Conservation (phyloP, 2,329 filamentous ascomycete genomes). For the Didymellaceae sp. region DNA sequence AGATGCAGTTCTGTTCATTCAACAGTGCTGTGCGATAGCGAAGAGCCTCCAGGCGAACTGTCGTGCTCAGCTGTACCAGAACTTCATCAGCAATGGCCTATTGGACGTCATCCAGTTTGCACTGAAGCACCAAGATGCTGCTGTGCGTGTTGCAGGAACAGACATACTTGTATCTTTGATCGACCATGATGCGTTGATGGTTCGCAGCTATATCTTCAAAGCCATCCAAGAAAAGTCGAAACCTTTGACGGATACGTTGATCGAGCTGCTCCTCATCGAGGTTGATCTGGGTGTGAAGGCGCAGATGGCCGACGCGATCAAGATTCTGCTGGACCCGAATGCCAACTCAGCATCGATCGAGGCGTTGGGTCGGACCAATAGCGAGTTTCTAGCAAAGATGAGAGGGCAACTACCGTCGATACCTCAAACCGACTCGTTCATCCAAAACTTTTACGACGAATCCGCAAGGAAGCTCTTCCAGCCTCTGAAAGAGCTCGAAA, state of each 20-base stretch:
- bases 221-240: constrained; percentile 86
- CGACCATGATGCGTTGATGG: constrained; percentile 94
- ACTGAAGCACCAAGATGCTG: constrained; percentile 81
- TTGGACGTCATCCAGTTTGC: constrained; percentile 92
- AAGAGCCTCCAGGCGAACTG: constrained; percentile 90
- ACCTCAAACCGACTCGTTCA: constrained; percentile 82
- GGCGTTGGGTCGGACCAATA: constrained; percentile 65
- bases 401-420: constrained; percentile 57
- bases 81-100: constrained; percentile 86
- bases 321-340: constrained; percentile 83
- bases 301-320: constrained; percentile 93
- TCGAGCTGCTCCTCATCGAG: constrained; percentile 89
- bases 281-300: constrained; percentile 93
- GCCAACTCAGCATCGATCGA: constrained; percentile 66
- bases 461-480: constrained; percentile 86
- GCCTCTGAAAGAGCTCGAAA: constrained; percentile 81
- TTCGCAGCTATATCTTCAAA: constrained; percentile 89
- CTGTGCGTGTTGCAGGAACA: constrained; percentile 87
- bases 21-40: constrained; percentile 91
- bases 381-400: constrained; percentile 71
- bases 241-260: constrained; percentile 87
- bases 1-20: constrained; percentile 93
- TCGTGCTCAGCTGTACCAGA: constrained; percentile 82
- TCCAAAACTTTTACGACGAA: constrained; percentile 87
- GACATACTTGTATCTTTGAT: constrained; percentile 94